These are phyloP conservation scores for Ochetophila trinervis DNA, from an alignment of 306 rosid genomes.

Conservation along the genomic window DNA sequence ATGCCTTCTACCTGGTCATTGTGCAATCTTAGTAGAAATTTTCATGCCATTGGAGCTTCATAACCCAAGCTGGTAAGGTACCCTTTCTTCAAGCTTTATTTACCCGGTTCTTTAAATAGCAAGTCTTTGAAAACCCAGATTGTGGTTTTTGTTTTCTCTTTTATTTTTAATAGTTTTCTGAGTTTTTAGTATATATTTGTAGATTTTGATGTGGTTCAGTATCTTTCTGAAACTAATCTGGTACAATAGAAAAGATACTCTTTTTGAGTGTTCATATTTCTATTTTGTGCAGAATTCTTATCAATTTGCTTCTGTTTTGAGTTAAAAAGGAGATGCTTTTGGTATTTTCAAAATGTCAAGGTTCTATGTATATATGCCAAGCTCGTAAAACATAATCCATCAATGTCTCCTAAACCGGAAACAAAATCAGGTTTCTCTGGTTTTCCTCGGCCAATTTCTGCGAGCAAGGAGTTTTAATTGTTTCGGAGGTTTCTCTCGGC, in stretches of 20 bases:
- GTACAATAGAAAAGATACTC: background rate
- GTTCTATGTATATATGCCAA: conserved; percentile 6
- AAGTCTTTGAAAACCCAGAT: conserved; percentile 28
- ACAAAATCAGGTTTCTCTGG: no score
- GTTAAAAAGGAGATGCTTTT: conserved; percentile 12
- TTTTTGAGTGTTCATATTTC: background rate
- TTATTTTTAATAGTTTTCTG: background rate
- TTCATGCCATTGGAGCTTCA: conserved; percentile 21
- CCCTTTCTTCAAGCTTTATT: conserved; percentile 5
- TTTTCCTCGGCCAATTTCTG: no score
- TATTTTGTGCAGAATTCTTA: conserved; percentile 18
- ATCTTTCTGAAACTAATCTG: background rate
- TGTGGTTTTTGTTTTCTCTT: background rate
- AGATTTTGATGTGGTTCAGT: conserved; percentile 1
- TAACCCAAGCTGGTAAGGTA: conserved; percentile 30
- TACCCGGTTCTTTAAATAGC: conserved; percentile 13
- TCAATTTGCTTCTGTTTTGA: conserved; percentile 25
- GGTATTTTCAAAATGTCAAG: conserved; percentile 27
- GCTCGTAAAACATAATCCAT: background rate
- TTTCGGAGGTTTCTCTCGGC: no score
- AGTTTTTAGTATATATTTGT: background rate
- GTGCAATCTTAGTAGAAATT: conserved; percentile 1
- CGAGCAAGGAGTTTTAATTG: no score
- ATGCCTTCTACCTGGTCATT: conserved; percentile 1
- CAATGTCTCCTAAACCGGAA: conserved; percentile 1